Percentiles rank a stretch among this genome's conserved stretches.
These are phyloP conservation scores for Dysphania ambrosioides DNA, from an alignment of 148 eudicot species.

Conservation along the genomic window DNA sequence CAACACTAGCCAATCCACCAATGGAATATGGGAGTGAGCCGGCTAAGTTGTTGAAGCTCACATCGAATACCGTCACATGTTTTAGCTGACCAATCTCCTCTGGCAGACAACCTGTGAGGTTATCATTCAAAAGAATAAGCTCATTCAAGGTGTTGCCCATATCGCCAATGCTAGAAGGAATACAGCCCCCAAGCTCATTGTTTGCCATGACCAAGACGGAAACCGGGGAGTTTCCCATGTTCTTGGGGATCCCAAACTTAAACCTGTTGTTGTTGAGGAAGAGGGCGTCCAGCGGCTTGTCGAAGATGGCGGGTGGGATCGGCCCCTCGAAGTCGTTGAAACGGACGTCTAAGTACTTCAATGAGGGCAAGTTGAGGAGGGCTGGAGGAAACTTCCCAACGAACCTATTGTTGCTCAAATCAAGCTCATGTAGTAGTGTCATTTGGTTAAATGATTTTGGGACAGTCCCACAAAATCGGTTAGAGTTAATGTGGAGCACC, in stretches of 20 bases:
- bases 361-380: conserved; percentile 40
- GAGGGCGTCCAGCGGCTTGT: conserved; percentile 67
- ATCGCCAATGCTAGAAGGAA: conserved; percentile 76
- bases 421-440: conserved; percentile 67
- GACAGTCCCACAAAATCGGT: conserved; percentile 78
- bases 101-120: conserved; percentile 77
- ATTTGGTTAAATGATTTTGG: conserved; percentile 46
- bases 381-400: conserved; percentile 70
- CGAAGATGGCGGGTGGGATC: conserved; percentile 52
- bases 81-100: conserved; percentile 48
- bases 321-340: conserved; percentile 87
- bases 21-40: conserved; percentile 50
- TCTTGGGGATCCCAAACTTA: conserved; percentile 58
- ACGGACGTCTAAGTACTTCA: conserved; percentile 74
- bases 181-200: conserved; percentile 75
- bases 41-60: conserved; percentile 60
- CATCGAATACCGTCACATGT: conserved; percentile 73
- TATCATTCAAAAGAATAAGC: conserved; percentile 61
- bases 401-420: conserved; percentile 81
- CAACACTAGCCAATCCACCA: conserved; percentile 50
- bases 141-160: conserved; percentile 75
- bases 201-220: conserved; percentile 86
- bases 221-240: conserved; percentile 88
- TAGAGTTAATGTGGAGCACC: conserved; percentile 86
- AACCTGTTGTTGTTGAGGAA: conserved; percentile 82